A percentile compares a stretch with the other conserved stretches of the same genome.
phyloP scores from a whole-genome alignment of 768 basidiomycete species.

The Suillus tomentosus region DNA sequence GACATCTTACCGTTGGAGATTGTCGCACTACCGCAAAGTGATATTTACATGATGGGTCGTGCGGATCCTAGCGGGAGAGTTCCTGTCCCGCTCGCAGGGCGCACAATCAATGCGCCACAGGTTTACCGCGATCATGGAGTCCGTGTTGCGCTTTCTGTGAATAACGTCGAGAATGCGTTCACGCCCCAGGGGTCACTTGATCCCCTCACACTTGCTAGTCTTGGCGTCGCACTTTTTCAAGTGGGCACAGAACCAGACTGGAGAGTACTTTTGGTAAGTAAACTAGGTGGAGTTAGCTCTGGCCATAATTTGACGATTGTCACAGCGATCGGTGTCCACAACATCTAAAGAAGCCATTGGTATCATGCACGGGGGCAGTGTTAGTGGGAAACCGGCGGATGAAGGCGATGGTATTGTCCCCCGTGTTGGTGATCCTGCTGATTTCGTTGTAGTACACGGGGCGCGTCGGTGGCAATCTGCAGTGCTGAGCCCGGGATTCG shows the following conservation, averaged over 20 bases:
- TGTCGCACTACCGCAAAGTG: constrained; percentile 62
- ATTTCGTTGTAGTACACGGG: constrained; percentile 62
- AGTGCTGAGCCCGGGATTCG: constrained; percentile 47
- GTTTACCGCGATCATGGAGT: constrained; percentile 47
- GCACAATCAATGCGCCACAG: constrained; percentile 57
- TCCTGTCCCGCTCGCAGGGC: constrained; percentile 42
- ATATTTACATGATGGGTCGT: constrained; percentile 71
- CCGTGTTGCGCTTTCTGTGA: constrained; percentile 57
- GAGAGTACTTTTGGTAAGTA: constrained; percentile 48
- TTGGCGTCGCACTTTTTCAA: constrained; percentile 63
- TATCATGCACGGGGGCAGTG: constrained; percentile 18
- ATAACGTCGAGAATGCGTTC: constrained; percentile 69
- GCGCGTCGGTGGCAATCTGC: constrained; percentile 45
- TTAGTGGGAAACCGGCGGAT: constrained; percentile 17
- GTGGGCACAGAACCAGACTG: constrained; percentile 50
- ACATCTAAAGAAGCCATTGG: constrained; percentile 56
- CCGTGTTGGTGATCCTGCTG: constrained; percentile 46
- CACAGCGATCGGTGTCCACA: constrained; percentile 52
- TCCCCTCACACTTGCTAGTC: constrained; percentile 58
- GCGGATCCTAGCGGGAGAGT: constrained; percentile 19
- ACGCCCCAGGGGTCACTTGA: constrained; percentile 68
- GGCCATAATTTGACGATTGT: constrained; percentile 8
- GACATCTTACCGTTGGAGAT: constrained; percentile 50
- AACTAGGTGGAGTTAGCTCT: constrained; percentile 10
- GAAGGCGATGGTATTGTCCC: constrained; percentile 34